phyloP scores from a whole-genome alignment of 2,329 filamentous ascomycete genomes.

The Fusarium verticillioides region DNA sequence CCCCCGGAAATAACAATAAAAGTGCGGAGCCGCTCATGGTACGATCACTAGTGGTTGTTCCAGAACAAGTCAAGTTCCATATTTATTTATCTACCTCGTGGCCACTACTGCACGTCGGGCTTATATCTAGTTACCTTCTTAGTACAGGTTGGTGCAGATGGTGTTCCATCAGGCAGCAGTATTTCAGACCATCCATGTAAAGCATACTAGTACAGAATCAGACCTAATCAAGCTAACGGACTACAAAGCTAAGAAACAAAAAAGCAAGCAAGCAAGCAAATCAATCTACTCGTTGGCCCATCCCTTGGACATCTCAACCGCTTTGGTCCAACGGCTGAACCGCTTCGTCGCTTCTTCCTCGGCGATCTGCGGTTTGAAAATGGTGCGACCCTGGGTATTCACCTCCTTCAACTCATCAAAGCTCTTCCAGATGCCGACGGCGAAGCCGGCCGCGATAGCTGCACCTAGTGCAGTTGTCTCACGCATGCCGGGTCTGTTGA shows the following conservation, averaged over 20 bases:
- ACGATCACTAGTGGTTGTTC: conserved; percentile 14
- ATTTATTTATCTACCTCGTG: background rate
- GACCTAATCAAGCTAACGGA: background rate
- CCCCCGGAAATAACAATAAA: conserved; percentile 19
- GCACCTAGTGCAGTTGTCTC: conserved; percentile 86
- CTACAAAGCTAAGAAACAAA: background rate
- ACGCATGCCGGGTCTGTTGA: conserved; percentile 82
- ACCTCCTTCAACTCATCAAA: conserved; percentile 78
- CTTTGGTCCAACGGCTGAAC: conserved; percentile 79
- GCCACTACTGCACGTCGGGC: conserved; percentile 8
- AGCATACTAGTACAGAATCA: conserved; percentile 24
- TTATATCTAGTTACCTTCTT: conserved; percentile 10
- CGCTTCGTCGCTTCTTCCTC: conserved; percentile 68
- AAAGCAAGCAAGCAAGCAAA: background rate
- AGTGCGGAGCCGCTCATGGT: conserved; percentile 25
- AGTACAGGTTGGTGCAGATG: background rate
- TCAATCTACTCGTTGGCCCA: conserved; percentile 62
- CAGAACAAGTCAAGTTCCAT: conserved; percentile 13
- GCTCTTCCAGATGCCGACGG: conserved; percentile 77
- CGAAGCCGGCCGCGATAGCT: conserved; percentile 84
- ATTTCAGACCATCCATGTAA: conserved; percentile 15
- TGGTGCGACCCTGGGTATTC: conserved; percentile 74
- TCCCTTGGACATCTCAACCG: conserved; percentile 81
- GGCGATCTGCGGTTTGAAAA: conserved; percentile 75
- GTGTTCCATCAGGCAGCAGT: conserved; percentile 32